These are phyloP conservation scores for Cadophora sp. DNA, from an alignment of 2,329 filamentous ascomycete species.

Conservation along the genomic window DNA sequence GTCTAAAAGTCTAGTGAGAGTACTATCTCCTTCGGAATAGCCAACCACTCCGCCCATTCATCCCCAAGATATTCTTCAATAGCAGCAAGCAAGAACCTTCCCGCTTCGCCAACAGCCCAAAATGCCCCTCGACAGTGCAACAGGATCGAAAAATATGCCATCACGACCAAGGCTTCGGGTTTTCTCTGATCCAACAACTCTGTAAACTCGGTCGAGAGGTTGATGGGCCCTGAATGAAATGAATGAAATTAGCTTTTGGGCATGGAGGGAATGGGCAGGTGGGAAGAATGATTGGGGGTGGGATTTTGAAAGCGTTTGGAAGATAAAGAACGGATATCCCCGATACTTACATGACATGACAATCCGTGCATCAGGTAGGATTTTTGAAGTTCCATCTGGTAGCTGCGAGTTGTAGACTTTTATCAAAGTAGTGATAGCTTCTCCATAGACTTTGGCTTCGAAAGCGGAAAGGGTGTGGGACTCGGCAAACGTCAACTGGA, in stretches of 20 bases:
- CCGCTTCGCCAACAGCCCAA: conserved; percentile 41
- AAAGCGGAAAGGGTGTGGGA: conserved; percentile 9
- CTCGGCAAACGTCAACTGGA: conserved; percentile 18
- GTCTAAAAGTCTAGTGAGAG: not conserved
- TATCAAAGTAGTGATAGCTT: conserved; percentile 28
- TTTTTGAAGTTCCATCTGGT: not conserved
- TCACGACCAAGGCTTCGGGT: conserved; percentile 47
- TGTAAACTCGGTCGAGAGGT: conserved; percentile 44
- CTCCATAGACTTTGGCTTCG: conserved; percentile 16
- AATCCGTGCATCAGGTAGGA: conserved; percentile 19
- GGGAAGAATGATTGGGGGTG: not conserved
- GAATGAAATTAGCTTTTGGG: not conserved
- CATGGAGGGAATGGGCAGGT: too few relatives aligned
- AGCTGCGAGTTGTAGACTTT: conserved; percentile 31
- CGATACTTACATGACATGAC: conserved; percentile 42
- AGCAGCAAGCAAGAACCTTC: conserved; percentile 36
- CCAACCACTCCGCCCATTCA: conserved; percentile 29
- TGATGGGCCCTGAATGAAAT: conserved; percentile 44
- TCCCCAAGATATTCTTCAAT: conserved; percentile 34
- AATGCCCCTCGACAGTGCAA: conserved; percentile 40
- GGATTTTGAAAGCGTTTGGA: too few relatives aligned
- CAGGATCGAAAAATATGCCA: conserved; percentile 48
- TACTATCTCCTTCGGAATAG: conserved; percentile 15
- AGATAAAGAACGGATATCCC: not conserved
- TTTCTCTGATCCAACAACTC: conserved; percentile 42